These are phyloP conservation scores for Pichia phayaonensis DNA, from an alignment of 805 yeast species.

Conservation along the genomic window DNA sequence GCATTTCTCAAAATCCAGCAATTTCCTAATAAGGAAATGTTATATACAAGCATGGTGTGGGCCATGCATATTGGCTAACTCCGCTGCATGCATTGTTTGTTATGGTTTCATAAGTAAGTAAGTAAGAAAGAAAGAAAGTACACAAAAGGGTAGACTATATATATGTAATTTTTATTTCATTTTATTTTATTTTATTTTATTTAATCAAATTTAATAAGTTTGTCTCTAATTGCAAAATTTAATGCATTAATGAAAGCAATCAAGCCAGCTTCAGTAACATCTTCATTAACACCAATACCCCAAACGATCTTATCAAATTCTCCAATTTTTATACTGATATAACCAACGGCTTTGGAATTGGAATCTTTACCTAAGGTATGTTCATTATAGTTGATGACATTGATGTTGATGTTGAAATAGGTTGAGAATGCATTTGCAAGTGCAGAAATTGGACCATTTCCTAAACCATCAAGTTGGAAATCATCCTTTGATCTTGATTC, in stretches of 20 bases:
- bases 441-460: slow-evolving; percentile 81
- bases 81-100: no score
- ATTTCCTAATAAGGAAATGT: background rate
- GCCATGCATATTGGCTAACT: no score
- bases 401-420: slow-evolving; percentile 41
- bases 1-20: background rate
- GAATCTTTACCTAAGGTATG: slow-evolving; percentile 75
- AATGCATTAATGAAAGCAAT: slow-evolving; percentile 42
- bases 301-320: slow-evolving; percentile 26
- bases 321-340: slow-evolving; percentile 29
- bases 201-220: slow-evolving; percentile 14
- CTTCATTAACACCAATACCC: slow-evolving; percentile 56
- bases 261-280: slow-evolving; percentile 48
- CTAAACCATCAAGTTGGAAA: slow-evolving; percentile 44
- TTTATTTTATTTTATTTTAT: background rate
- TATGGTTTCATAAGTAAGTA: no score
- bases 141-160: no score
- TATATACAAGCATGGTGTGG: background rate
- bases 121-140: no score
- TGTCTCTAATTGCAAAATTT: slow-evolving; percentile 26
- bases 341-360: slow-evolving; percentile 69
- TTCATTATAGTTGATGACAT: slow-evolving; percentile 66
- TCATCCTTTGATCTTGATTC: slow-evolving; percentile 29
- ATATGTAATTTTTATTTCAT: no score
- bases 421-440: slow-evolving; percentile 53